Conservation (phyloP, 2,329 filamentous ascomycete species). For the Fusarium sp. region DNA sequence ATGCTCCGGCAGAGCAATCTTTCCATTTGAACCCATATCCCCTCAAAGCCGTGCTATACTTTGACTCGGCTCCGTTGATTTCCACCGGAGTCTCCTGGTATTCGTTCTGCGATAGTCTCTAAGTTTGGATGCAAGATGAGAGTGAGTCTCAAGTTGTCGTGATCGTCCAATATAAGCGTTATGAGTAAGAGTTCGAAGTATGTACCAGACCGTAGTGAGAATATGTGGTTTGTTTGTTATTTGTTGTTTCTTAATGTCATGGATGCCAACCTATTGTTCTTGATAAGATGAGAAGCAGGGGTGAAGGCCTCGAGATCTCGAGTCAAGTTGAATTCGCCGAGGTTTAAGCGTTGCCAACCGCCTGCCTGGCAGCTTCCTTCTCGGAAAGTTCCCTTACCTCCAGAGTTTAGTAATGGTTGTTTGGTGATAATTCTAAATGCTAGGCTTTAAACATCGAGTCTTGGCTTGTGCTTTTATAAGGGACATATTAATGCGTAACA, state of each 20-base stretch:
- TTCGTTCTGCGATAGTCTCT: slow-evolving; percentile 1
- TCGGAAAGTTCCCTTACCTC: background rate
- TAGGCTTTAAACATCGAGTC: no score
- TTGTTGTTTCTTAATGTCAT: slow-evolving; percentile 1
- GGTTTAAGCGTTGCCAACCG: slow-evolving; percentile 15
- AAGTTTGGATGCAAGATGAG: background rate
- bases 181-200: background rate
- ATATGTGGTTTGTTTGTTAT: background rate
- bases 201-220: background rate
- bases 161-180: background rate
- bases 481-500: no score
- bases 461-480: no score
- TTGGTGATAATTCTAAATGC: background rate
- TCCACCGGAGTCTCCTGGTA: background rate
- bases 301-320: slow-evolving; percentile 5
- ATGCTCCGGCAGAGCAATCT: slow-evolving; percentile 51
- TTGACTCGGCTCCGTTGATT: background rate
- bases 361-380: background rate
- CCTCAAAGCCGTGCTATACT: background rate
- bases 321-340: slow-evolving; percentile 12
- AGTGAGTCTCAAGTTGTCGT: background rate
- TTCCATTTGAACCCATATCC: slow-evolving; percentile 43
- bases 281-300: slow-evolving; percentile 31
- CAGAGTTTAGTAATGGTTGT: background rate
- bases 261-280: slow-evolving; percentile 19